Base-by-base conservation (phyloP, 2,329 filamentous ascomycete genomes). In the Trichoderma endophyticum region DNA sequence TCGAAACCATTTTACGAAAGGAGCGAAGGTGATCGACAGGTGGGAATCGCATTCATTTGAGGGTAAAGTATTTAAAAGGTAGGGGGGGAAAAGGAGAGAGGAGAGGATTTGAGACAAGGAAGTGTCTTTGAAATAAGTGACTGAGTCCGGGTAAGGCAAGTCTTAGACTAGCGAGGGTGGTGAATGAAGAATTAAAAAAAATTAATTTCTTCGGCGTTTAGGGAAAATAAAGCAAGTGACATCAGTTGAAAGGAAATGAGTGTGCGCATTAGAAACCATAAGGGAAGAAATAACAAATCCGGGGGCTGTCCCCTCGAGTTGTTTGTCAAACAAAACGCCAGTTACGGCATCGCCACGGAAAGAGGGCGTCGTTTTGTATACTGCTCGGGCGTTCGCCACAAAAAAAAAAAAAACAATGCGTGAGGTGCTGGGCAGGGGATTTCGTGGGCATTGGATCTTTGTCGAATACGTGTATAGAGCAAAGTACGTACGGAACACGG, bases 401-500 rank as follows among this genome's bases (percentile, higher is more conserved):
- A 62, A 62, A 26, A 24, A 43, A 36, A 6, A 36, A 6, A 24
- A 15, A 30, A 18, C 14, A 12, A 26, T 39, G n/a, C 28, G 66
- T 60, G 30, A 18, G 26, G 57, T 68, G 34, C 26, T 48, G 39
- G 34, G 26, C 36, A 59, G 43, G 28, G 30, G 18, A 56, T n/a
- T 28, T 36, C 34, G n/a, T n/a, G 34, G 54, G 72, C 65, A 60
- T 21, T 21, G 21, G 21, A 21, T n/a, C 9, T 18, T 68, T n/a
- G 43, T 48, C 43, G n/a, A 60, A 54, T 36, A 70, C 39, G 36
- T 51, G 28, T 34, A 59, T 59, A 69, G 43, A 36, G 30, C 30
- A 70, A 71, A 70, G 70, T 71, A 78, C 86, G 81, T 82, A 88
- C 86, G 86, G 78, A 88, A 88, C 67, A 85, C 86, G 73, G 85